Evolutionary conservation across 1,139 yeast species (phyloP), one percentile per base, ranked within the genome.

Genomic region (Kurtzmaniella natalensis): DNA sequence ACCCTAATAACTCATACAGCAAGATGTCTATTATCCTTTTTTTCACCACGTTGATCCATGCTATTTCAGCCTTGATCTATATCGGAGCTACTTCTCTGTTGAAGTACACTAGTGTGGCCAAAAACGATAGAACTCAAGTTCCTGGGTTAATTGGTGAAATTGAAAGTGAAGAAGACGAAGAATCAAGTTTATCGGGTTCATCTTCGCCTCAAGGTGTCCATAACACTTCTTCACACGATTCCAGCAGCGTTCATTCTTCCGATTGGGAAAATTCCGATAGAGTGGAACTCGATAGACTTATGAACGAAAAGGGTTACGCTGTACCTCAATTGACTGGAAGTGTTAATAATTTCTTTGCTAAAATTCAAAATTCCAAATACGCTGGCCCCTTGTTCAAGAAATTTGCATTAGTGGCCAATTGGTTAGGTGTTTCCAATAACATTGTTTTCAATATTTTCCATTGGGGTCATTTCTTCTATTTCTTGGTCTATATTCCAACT

Each of bases 1-100:
- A 86, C 50, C 95, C 95, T 1, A 67, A 72, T 28, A 85, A 85
- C 52, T 80, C 82, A 2, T 89, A 89, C 55, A 63, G 76, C 18
- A 72, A 69, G 45, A 77, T 84, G 78, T 69, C 83, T 24, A 64
- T 74, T 53, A 73, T 82, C 11, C 58, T 86, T 42, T 57, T 80
- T 8, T 56, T 81, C 33, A 53, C 76, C 9, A 59, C 80, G 1
- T 37, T 72, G 1, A 56, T 63, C 3, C 95, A 85, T 44, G 71
- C 72, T 50, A 42, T 67, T 3, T 54, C 78, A 20, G 81, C 89
- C 33, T 48, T 51, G 37, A 37, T 49, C 31, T 49, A 54, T 18
- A 44, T 47, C 38, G 51, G 51, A 16, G 21, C 28, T 11, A 9
- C 16, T 8, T 13, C 20, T n/a, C 4, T 4, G 9, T 18, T 30